phyloP scores from a whole-genome alignment of 768 basidiomycete genomes.

The Cystofilobasidium ferigula region DNA sequence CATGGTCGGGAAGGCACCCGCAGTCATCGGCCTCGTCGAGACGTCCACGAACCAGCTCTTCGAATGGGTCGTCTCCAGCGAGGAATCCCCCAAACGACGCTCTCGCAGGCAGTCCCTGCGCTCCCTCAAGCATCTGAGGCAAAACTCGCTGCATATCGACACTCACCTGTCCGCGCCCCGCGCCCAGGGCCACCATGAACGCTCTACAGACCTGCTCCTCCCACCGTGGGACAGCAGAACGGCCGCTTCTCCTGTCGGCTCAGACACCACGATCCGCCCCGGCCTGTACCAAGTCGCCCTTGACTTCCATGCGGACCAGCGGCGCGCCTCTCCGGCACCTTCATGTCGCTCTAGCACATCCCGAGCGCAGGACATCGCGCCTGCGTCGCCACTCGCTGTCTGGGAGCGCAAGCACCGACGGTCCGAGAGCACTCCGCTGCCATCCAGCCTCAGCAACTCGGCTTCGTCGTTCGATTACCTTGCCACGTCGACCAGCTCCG shows the following conservation, averaged over 20 bases:
- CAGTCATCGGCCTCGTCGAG: neutral
- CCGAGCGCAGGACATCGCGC: neutral
- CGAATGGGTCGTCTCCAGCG: neutral
- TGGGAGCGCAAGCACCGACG: neutral
- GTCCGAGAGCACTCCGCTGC: neutral
- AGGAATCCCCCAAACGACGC: neutral
- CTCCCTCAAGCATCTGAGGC: too few species aligned
- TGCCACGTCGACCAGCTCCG: neutral
- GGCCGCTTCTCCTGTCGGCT: neutral
- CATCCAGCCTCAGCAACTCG: neutral
- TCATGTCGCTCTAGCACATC: neutral
- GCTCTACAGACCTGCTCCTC: neutral
- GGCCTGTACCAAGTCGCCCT: neutral
- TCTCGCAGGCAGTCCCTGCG: too few species aligned
- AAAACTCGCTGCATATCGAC: too few species aligned
- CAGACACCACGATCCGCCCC: neutral
- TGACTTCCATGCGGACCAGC: neutral
- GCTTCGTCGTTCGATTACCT: neutral
- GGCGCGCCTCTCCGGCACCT: neutral
- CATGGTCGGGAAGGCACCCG: neutral
- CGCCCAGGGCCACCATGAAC: neutral
- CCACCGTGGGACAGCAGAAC: neutral
- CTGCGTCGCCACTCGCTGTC: neutral
- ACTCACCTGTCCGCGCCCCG: neutral
- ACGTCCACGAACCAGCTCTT: neutral